These are phyloP conservation scores for Globisporangium cederbergense DNA, from an alignment of 352 stramenopile species.

Conservation along the genomic window DNA sequence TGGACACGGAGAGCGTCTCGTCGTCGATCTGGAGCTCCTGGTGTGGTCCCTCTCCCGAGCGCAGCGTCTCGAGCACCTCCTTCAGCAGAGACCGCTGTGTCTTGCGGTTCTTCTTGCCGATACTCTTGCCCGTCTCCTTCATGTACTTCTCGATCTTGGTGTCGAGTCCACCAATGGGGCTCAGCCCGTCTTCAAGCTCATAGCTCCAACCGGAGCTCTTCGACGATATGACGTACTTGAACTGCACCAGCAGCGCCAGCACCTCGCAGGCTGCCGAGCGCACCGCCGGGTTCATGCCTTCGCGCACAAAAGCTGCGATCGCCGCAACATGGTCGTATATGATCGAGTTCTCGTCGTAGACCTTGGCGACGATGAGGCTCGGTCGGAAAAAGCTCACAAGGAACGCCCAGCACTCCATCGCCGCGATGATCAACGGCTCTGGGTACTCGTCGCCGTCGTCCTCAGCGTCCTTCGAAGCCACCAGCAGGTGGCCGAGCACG, in stretches of 20 bases:
- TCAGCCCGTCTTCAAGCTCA: slow-evolving; percentile 31
- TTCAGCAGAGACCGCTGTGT: slow-evolving; percentile 61
- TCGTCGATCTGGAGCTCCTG: slow-evolving; percentile 51
- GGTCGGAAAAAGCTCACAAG: slow-evolving; percentile 46
- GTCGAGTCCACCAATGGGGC: slow-evolving; percentile 43
- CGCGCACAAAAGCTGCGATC: slow-evolving; percentile 47
- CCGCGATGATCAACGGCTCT: slow-evolving; percentile 42
- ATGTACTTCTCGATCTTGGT: slow-evolving; percentile 58
- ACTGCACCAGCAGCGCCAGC: slow-evolving; percentile 56
- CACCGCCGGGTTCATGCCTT: slow-evolving; percentile 36
- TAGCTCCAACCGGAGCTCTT: slow-evolving; percentile 40
- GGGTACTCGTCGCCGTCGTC: slow-evolving; percentile 46
- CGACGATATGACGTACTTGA: slow-evolving; percentile 42
- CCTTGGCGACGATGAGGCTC: slow-evolving; percentile 38
- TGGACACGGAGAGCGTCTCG: slow-evolving; percentile 48
- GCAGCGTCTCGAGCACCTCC: slow-evolving; percentile 60
- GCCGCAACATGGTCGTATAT: slow-evolving; percentile 51
- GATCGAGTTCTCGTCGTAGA: slow-evolving; percentile 45
- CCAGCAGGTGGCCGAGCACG: slow-evolving; percentile 37
- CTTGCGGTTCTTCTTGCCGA: slow-evolving; percentile 75
- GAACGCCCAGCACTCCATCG: slow-evolving; percentile 70
- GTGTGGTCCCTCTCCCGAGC: slow-evolving; percentile 49
- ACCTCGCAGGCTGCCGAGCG: slow-evolving; percentile 50
- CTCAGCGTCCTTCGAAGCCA: slow-evolving; percentile 43
- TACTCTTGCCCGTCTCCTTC: slow-evolving; percentile 60